Evolutionary conservation across 768 basidiomycete genomes (phyloP).

Genomic region (Amyloporia xantha): DNA sequence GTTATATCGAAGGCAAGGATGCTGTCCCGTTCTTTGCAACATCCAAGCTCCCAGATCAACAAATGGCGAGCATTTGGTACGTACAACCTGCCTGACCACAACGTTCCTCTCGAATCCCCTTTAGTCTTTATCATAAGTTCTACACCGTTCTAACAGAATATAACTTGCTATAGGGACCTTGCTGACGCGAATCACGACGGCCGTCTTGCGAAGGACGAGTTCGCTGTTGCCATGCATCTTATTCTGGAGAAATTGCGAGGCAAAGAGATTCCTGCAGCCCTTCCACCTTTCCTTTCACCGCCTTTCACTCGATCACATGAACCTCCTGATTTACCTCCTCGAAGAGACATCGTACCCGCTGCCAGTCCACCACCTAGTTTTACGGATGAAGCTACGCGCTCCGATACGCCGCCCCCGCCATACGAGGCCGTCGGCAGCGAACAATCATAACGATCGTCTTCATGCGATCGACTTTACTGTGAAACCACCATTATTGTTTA

Average conservation of each 20-base stretch:
- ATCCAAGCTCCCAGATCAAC: slow-evolving; percentile 71
- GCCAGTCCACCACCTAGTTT: not conserved
- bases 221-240: slow-evolving; percentile 92
- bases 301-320: not conserved
- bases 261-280: slow-evolving; percentile 54
- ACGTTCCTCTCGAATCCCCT: too few relatives aligned
- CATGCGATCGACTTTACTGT: too few relatives aligned
- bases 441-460: too few relatives aligned
- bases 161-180: slow-evolving; percentile 76
- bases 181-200: slow-evolving; percentile 86
- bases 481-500: too few relatives aligned
- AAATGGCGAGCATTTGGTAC: slow-evolving; percentile 84
- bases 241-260: slow-evolving; percentile 82
- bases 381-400: not conserved
- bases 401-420: not conserved
- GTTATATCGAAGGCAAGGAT: slow-evolving; percentile 83
- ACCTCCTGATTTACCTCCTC: not conserved
- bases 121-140: not conserved
- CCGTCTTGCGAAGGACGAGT: slow-evolving; percentile 78
- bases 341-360: not conserved
- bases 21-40: slow-evolving; percentile 93
- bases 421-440: not conserved
- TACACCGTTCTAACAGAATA: not conserved
- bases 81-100: slow-evolving; percentile 21
- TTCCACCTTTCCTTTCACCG: slow-evolving; percentile 58